Conservation (phyloP, 208 protist genomes). For the Crithidia fasciculata region DNA sequence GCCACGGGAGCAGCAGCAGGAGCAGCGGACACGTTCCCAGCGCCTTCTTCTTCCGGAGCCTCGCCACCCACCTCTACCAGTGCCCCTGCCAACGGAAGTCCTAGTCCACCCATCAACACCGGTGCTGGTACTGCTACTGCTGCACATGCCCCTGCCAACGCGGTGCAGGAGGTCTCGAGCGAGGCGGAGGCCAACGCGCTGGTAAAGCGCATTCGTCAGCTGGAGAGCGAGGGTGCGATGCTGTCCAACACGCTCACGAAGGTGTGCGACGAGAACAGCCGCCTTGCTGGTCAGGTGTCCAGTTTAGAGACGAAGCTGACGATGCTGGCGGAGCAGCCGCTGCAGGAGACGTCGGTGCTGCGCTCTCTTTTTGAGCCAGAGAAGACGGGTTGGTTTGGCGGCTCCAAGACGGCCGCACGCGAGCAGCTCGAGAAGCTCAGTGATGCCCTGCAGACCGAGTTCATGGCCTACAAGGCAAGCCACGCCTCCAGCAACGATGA, state of each 20-base stretch:
- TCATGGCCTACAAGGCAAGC: constrained; percentile 67
- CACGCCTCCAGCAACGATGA: constrained; percentile 86
- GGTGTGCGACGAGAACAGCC: constrained; percentile 84
- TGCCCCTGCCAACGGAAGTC: not conserved
- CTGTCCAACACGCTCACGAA: constrained; percentile 68
- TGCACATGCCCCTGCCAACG: not conserved
- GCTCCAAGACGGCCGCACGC: constrained; percentile 62
- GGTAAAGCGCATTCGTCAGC: constrained; percentile 62
- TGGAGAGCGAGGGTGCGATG: constrained; percentile 65
- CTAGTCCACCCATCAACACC: not conserved
- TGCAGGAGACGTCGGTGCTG: constrained; percentile 60
- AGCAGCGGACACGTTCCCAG: not conserved
- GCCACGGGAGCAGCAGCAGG: not conserved
- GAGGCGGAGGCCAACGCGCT: constrained; percentile 64
- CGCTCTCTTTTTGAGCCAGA: constrained; percentile 79
- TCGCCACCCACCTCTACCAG: not conserved
- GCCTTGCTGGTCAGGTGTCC: constrained; percentile 45
- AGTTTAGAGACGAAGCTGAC: constrained; percentile 51
- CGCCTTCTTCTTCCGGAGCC: too few relatives aligned
- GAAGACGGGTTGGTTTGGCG: constrained; percentile 84
- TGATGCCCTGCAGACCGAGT: constrained; percentile 76
- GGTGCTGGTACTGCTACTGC: not conserved
- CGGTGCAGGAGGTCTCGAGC: constrained; percentile 52
- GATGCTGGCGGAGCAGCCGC: constrained; percentile 38
- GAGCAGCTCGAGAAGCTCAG: constrained; percentile 71